Base-by-base conservation (phyloP, 257 asterid species). In the Przewalskia tangutica region DNA sequence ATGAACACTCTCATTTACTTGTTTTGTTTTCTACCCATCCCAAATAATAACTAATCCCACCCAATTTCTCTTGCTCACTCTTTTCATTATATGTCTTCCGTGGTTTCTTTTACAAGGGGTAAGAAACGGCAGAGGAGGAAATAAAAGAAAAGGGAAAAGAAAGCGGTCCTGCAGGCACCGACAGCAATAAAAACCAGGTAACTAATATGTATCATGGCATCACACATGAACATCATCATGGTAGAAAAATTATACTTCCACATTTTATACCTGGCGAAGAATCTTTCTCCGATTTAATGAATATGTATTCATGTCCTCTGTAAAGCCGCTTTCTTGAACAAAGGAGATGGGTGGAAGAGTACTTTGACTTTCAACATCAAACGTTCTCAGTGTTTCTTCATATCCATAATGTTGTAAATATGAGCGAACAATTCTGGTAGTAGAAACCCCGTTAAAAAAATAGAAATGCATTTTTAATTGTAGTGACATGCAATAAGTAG, bases 321-420 rank as follows among this genome's bases (percentile, higher is more conserved):
- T 81, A 71, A 73, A 85, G 59, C 91, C 90, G 78, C 88, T 92
- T 82, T 93, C 98, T 51, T 87, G 89, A 79, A 67, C 90, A 73
- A 89, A 81, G 44, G 92, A 77, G 84, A 89, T 87, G 46, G 98
- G 97, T 40, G 99, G 95, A 82, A 91, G 81, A 13, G 89, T 90
- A 87, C 89, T 89, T 90, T 85, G 83, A 75, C 91, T 92, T 78
- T 95, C 97, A 85, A 86, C 68, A 55, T 94, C 97, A 63, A 96
- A 87, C 68, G 87, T 82, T 81, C 88, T 81, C 65, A 96, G 95
- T 51, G 98, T 96, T 83, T 91, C 98, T 85, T 90, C 94, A 83
- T 96, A 96, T 84, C 99, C 99, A 79, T 96, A 93, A 84, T 94
- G 93, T 82, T 94, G 98, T 76, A 96, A 89, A 85, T 96, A 94